Conservation (phyloP, 768 basidiomycete genomes). For the Mycena floridula region DNA sequence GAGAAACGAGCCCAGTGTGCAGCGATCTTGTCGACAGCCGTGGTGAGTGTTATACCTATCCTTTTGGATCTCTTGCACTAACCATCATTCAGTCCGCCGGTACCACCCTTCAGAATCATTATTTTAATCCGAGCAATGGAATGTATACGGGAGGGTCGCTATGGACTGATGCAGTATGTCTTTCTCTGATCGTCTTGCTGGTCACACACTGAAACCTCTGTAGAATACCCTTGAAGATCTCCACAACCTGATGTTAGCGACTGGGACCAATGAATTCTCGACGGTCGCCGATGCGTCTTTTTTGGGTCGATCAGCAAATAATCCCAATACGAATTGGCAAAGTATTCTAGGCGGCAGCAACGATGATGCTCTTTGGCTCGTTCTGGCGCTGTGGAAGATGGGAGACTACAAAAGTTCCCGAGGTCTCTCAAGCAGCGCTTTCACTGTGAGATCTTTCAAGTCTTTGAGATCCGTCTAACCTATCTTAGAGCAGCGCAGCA, state of each 20-base stretch:
- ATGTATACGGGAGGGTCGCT: constrained; percentile 43
- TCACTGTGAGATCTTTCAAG: constrained; percentile 17
- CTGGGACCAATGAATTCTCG: constrained; percentile 31
- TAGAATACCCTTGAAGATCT: constrained; percentile 54
- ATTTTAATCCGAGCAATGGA: constrained; percentile 33
- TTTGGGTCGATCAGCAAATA: constrained; percentile 38
- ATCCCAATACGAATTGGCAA: constrained; percentile 35
- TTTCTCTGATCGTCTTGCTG: not conserved
- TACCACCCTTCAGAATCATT: constrained; percentile 17
- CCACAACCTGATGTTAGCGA: constrained; percentile 52
- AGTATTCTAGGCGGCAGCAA: constrained; percentile 39
- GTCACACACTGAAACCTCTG: not conserved
- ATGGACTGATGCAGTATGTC: constrained; percentile 51
- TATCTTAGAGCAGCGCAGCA: constrained; percentile 36
- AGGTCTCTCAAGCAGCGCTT: constrained; percentile 25
- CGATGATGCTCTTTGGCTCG: constrained; percentile 55
- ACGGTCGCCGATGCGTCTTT: constrained; percentile 35
- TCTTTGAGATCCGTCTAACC: not conserved
- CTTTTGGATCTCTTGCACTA: too few species aligned
- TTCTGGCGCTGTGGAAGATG: constrained; percentile 53
- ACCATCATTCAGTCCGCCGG: constrained; percentile 3
- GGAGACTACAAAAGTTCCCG: constrained; percentile 42
- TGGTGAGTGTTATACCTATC: too few species aligned
- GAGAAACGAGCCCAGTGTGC: constrained; percentile 13
- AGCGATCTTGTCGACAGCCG: constrained; percentile 9